These are phyloP conservation scores for Russula abietina DNA, from an alignment of 768 basidiomycete species.

Conservation along the genomic window DNA sequence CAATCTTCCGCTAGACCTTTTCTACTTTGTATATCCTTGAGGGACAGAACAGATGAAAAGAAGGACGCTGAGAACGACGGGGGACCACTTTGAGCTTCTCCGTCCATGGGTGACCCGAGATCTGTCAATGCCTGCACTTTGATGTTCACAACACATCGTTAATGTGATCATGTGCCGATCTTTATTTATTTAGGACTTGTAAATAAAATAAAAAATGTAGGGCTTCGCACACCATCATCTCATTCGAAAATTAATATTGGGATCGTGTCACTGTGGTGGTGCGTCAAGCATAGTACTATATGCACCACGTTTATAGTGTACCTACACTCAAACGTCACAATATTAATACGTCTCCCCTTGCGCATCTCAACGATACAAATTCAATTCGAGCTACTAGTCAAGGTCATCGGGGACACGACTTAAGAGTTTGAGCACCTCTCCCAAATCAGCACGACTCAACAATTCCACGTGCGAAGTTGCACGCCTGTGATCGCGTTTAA, in stretches of 20 bases:
- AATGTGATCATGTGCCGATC: too few relatives aligned
- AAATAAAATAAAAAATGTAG: too few relatives aligned
- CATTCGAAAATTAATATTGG: too few relatives aligned
- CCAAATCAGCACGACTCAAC: not conserved
- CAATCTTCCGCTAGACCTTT: slow-evolving; percentile 1
- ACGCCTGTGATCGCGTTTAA: not conserved
- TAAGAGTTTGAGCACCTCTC: not conserved
- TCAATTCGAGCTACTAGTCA: not conserved
- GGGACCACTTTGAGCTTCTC: not conserved
- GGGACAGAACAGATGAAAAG: not conserved
- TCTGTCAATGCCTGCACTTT: too few relatives aligned
- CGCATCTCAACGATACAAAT: not conserved
- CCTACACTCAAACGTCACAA: not conserved
- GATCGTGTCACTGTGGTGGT: too few relatives aligned
- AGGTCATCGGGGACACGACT: not conserved
- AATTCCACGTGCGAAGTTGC: not conserved
- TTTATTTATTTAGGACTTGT: too few relatives aligned
- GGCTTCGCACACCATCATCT: too few relatives aligned
- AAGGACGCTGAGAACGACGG: not conserved
- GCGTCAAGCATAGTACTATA: not conserved
- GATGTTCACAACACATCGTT: too few relatives aligned
- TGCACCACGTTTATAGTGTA: not conserved
- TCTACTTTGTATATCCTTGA: not conserved
- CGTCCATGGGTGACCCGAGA: not conserved
- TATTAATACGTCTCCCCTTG: not conserved